Evolutionary conservation across 306 rosid genomes (phyloP).

Genomic region (Malus fusca): DNA sequence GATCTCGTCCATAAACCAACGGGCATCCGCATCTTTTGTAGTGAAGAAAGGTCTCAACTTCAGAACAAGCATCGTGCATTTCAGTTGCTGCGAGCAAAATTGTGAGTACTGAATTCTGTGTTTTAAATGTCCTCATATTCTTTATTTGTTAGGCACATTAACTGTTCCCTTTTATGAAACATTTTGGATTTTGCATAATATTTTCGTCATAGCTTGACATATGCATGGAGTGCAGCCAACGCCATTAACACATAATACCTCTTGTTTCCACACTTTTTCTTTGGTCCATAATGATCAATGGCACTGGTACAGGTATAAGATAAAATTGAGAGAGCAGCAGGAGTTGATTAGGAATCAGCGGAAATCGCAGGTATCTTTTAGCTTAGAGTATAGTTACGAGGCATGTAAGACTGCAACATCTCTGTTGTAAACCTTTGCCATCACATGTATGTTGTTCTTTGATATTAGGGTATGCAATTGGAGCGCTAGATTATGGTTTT

Average conservation of each 20-base stretch:
- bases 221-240: no score
- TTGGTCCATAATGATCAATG: conserved; percentile 14
- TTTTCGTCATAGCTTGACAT: background rate
- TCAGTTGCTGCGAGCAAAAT: conserved; percentile 91
- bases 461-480: background rate
- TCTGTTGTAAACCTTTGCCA: background rate
- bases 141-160: background rate
- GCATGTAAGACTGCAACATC: background rate
- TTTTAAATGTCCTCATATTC: background rate
- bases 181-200: background rate
- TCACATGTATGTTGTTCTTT: background rate
- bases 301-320: conserved; percentile 64
- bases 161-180: background rate
- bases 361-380: conserved; percentile 56
- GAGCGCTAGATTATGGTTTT: background rate
- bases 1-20: conserved; percentile 97
- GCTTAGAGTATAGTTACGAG: conserved; percentile 9
- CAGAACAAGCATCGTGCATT: conserved; percentile 81
- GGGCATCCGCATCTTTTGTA: conserved; percentile 96
- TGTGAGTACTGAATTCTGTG: conserved; percentile 43
- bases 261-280: background rate
- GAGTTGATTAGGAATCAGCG: conserved; percentile 75
- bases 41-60: conserved; percentile 93
- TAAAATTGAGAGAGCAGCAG: conserved; percentile 89
- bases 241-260: background rate